Evolutionary conservation across 2,329 filamentous ascomycete species (phyloP).

Genomic region (Aspergillus sp.): DNA sequence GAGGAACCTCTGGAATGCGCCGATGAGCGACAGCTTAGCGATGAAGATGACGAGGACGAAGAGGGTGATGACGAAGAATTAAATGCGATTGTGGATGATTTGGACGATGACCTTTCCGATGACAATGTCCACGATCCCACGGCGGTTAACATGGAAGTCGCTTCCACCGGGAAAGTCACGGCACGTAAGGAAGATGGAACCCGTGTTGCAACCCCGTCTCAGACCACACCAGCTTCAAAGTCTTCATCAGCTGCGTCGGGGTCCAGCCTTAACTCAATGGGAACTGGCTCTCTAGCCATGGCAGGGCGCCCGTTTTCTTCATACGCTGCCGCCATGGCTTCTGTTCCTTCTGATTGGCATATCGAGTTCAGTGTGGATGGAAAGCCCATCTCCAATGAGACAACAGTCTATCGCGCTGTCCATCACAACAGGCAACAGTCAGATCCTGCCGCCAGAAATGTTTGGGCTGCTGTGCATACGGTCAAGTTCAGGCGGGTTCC

Average conservation of each 20-base stretch:
- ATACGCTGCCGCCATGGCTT: slow-evolving; percentile 79
- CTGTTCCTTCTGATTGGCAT: slow-evolving; percentile 89
- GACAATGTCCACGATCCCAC: slow-evolving; percentile 76
- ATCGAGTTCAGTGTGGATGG: slow-evolving; percentile 90
- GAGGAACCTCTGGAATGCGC: slow-evolving; percentile 83
- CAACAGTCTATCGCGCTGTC: slow-evolving; percentile 92
- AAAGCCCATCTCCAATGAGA: slow-evolving; percentile 82
- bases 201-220: slow-evolving; percentile 76
- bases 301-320: slow-evolving; percentile 63
- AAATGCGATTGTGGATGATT: slow-evolving; percentile 84
- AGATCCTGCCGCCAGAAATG: slow-evolving; percentile 66
- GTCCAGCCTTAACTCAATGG: slow-evolving; percentile 20
- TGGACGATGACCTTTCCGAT: slow-evolving; percentile 79
- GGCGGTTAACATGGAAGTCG: slow-evolving; percentile 89
- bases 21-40: slow-evolving; percentile 81
- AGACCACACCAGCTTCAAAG: slow-evolving; percentile 50
- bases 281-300: slow-evolving; percentile 50
- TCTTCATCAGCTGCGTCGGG: slow-evolving; percentile 35
- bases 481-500: slow-evolving; percentile 87
- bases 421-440: slow-evolving; percentile 65
- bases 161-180: slow-evolving; percentile 80
- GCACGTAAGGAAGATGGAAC: slow-evolving; percentile 91
- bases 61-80: slow-evolving; percentile 59
- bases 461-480: slow-evolving; percentile 87
- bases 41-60: slow-evolving; percentile 65